Evolutionary conservation across 768 basidiomycete genomes (phyloP), one percentile per base, ranked within the genome.

Genomic region (Butyriboletus loyo): DNA sequence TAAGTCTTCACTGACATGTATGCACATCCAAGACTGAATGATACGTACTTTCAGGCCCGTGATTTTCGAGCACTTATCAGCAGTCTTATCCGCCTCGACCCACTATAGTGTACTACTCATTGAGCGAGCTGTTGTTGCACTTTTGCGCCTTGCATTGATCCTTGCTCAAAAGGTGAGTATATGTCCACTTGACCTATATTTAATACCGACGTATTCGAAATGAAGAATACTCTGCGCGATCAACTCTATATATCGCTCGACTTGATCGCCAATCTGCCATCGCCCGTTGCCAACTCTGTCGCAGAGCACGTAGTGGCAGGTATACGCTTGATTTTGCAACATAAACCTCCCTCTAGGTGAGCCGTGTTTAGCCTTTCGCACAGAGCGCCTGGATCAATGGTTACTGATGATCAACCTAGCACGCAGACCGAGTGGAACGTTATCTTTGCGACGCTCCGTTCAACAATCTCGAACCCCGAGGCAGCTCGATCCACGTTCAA

Each of bases 371-470:
- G 15, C 30, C 15, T 37, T 52, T 35, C 4, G 14, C 17, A 19
- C 38, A 27, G 24, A 25, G 34, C 10, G 30, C 3, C 25, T 0
- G 28, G 19, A 21, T 48, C 1, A 36, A 42, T 24, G 21, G 50
- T 46, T 28, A 31, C 44, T 61, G 36, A 67, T 7, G 22, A 31
- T 44, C 22, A 31, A 50, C 56, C 0, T 49, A 92, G 86, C 50
- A 94, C 93, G 1, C 86, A 89, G 58, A 98, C 96, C 1, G 96
- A 98, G 66, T 99, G 96, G 96, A 93, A 91, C 55, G 75, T 98
- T 36, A 81, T 95, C 21, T 91, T 95, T 62, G 89, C 91, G 1
- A 76, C 98, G 27, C 79, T 98, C 57, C 84, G 91, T 43, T 87
- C 86, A 1, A 95, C 93, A 0, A 81, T 94, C 37, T 77, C 85